phyloP scores from a whole-genome alignment of 768 basidiomycete genomes.

The Multifurca ochricompacta region DNA sequence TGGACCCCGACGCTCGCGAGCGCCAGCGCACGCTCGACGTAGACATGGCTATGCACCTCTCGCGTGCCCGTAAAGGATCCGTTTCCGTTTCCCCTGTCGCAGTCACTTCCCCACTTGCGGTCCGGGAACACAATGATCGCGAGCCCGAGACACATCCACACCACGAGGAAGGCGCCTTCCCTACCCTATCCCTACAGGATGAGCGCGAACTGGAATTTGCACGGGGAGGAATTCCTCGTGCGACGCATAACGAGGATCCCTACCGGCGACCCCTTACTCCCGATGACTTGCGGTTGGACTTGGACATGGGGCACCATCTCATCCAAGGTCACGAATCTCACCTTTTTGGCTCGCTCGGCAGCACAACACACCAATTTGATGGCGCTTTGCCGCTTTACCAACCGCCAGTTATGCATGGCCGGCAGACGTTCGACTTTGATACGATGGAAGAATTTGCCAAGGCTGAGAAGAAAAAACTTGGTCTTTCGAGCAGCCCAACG shows the following conservation, averaged over 20 bases:
- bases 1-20: conserved; percentile 71
- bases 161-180: conserved; percentile 30
- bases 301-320: conserved; percentile 13
- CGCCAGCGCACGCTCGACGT: conserved; percentile 92
- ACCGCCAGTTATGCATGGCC: conserved; percentile 35
- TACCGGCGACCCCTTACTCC: background rate
- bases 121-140: conserved; percentile 30
- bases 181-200: conserved; percentile 41
- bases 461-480: conserved; percentile 58
- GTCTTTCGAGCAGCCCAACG: conserved; percentile 39
- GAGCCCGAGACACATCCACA: conserved; percentile 24
- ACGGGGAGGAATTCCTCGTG: conserved; percentile 26
- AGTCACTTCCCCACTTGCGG: conserved; percentile 29
- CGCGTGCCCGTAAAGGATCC: conserved; percentile 61
- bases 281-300: background rate
- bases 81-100: conserved; percentile 27
- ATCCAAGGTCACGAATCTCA: conserved; percentile 37
- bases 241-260: background rate
- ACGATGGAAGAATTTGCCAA: conserved; percentile 71
- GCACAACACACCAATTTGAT: conserved; percentile 18
- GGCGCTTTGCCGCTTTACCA: conserved; percentile 65
- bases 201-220: conserved; percentile 39
- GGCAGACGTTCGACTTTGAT: conserved; percentile 61
- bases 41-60: conserved; percentile 82
- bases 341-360: conserved; percentile 33